These are phyloP conservation scores for Tricholoma flavovirens DNA, from an alignment of 768 basidiomycete species.

Conservation along the genomic window DNA sequence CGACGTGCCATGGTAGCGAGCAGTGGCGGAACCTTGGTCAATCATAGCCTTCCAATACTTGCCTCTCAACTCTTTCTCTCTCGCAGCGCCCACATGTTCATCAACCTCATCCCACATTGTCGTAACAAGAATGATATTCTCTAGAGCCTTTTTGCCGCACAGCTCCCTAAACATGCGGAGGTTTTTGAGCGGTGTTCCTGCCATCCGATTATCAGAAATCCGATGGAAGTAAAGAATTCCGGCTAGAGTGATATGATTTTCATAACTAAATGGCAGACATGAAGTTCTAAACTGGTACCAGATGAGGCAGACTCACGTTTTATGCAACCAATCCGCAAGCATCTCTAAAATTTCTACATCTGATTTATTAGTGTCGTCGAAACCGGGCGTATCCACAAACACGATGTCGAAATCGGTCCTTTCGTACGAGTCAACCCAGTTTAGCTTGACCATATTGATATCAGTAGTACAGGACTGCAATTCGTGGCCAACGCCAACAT, in stretches of 20 bases:
- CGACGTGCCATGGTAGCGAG: conserved; percentile 29
- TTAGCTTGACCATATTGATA: conserved; percentile 2
- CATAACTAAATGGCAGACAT: conserved; percentile 15
- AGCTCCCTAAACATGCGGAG: conserved; percentile 42
- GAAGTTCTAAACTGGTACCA: neutral
- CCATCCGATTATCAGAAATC: conserved; percentile 34
- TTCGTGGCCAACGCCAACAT: neutral
- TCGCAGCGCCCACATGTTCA: conserved; percentile 23
- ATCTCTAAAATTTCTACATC: conserved; percentile 2
- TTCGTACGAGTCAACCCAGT: neutral
- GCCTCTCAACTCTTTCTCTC: conserved; percentile 35
- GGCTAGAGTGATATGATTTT: conserved; percentile 20
- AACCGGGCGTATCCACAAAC: conserved; percentile 3
- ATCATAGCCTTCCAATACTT: conserved; percentile 41
- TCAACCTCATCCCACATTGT: conserved; percentile 41
- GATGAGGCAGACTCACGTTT: neutral
- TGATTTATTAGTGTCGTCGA: conserved; percentile 1
- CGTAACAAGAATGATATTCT: conserved; percentile 42
- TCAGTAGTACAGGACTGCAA: conserved; percentile 2
- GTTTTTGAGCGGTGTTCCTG: conserved; percentile 37
- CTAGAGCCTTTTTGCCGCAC: conserved; percentile 38
- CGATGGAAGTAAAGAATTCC: conserved; percentile 44
- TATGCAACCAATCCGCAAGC: conserved; percentile 1
- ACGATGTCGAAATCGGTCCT: neutral
- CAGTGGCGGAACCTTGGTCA: conserved; percentile 30